These are phyloP conservation scores for Lycium barbarum DNA, from an alignment of 257 asterid genomes.

Conservation along the genomic window DNA sequence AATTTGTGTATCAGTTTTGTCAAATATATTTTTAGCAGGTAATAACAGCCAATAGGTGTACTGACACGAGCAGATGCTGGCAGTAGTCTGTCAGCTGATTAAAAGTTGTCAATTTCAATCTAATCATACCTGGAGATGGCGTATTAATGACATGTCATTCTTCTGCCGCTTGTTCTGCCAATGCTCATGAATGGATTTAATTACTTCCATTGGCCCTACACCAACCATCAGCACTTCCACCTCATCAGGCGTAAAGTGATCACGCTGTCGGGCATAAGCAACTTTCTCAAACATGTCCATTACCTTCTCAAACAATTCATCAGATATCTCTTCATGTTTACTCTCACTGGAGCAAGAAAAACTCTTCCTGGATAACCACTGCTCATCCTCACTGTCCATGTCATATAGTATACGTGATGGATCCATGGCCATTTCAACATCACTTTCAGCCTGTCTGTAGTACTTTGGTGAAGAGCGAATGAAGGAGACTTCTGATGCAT, in stretches of 20 bases:
- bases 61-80: neutral
- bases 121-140: conserved; percentile 84
- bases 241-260: conserved; percentile 69
- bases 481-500: conserved; percentile 57
- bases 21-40: neutral
- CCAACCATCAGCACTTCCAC: conserved; percentile 64
- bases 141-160: conserved; percentile 76
- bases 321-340: conserved; percentile 57
- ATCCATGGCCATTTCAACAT: conserved; percentile 92
- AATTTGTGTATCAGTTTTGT: neutral
- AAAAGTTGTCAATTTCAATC: conserved; percentile 18
- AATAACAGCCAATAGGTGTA: neutral
- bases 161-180: conserved; percentile 85
- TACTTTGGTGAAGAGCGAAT: conserved; percentile 63
- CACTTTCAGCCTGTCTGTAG: conserved; percentile 79
- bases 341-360: conserved; percentile 34
- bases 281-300: conserved; percentile 78
- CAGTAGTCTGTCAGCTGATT: neutral
- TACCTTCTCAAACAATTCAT: conserved; percentile 74
- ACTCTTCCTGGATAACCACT: conserved; percentile 57
- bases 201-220: conserved; percentile 56
- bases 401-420: conserved; percentile 75
- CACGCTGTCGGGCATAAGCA: conserved; percentile 68
- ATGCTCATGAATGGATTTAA: conserved; percentile 62
- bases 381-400: conserved; percentile 95